Conservation (phyloP, 495 filamentous ascomycete genomes). For the Aspergillus carlsbadensis region DNA sequence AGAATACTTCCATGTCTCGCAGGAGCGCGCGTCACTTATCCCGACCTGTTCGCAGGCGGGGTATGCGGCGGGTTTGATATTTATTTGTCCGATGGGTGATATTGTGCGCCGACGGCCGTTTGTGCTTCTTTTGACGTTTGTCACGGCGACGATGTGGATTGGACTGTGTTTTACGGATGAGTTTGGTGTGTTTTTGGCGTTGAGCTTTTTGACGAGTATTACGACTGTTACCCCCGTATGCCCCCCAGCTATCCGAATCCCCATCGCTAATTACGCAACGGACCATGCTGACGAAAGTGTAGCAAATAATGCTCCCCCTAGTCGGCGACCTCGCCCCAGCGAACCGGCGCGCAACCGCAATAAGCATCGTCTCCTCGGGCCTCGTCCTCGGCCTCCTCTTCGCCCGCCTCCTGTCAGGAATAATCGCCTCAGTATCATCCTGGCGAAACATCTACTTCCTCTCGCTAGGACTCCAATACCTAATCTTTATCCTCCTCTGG, state of each 20-base stretch:
- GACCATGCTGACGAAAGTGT: no score
- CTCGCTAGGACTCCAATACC: constrained; percentile 67
- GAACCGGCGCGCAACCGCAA: constrained; percentile 42
- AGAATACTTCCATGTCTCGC: constrained; percentile 56
- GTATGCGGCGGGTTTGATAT: constrained; percentile 71
- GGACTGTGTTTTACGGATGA: constrained; percentile 67
- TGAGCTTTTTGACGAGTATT: constrained; percentile 70
- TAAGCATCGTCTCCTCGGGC: constrained; percentile 75
- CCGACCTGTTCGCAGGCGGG: constrained; percentile 81
- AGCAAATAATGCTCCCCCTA: constrained; percentile 78
- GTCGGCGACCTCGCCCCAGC: constrained; percentile 79
- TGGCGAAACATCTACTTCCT: constrained; percentile 86
- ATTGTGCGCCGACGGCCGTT: constrained; percentile 68
- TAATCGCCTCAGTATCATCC: constrained; percentile 64
- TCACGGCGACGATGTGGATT: constrained; percentile 67
- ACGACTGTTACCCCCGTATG: constrained; percentile 73
- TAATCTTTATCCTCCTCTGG: constrained; percentile 66
- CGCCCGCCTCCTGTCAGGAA: constrained; percentile 73
- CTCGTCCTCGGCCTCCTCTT: constrained; percentile 73
- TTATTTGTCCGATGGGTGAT: constrained; percentile 79
- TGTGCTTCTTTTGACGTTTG: constrained; percentile 61
- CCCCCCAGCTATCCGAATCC: background rate
- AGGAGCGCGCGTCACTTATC: constrained; percentile 58
- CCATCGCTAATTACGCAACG: background rate
- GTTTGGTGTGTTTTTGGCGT: constrained; percentile 61